Evolutionary conservation across 176 grass and related monocot genomes (phyloP), one percentile per base, ranked within the genome.

Genomic region (Zoysia pacifica): DNA sequence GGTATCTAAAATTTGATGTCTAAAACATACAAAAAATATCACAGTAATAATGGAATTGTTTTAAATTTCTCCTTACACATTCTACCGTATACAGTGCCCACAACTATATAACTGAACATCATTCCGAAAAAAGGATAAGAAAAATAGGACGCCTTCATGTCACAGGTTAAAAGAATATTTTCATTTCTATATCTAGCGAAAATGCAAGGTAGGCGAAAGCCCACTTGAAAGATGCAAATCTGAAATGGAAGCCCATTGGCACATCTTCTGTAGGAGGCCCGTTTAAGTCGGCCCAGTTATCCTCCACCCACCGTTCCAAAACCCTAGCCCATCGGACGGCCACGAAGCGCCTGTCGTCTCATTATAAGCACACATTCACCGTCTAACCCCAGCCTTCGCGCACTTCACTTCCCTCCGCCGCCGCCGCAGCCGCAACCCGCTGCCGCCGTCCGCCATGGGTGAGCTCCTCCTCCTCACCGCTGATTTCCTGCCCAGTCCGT

Each of bases 301-400:
- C 47, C 48, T 39, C 16, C 38, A 13, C 63, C 64, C 38, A 65
- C 49, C 55, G 11, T 59, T 61, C 49, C 48, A 81, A 76, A 89
- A 85, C 82, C 87, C 87, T 89, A 89, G 71, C 65, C 7, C 18
- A 89, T 89, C 87, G 6, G 82, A 89, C 77, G 87, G 82, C 15
- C 71, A 81, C 4, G 65, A 55, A 14, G n/a, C 35, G 9, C 55
- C 56, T 77, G 28, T 40, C 48, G 11, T 7, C 71, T 65, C 49
- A 0, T 72, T 81, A 85, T 81, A 89, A 72, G 5, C 0, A 16
- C 49, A 2, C 40, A 4, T 48, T 83, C 42, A 11, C 16, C 48
- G 28, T 1, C 65, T 44, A 66, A 45, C 56, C 77, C 82, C 20
- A 42, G n/a, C 38, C 71, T 9, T 58, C 48, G 48, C 48, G 48